Evolutionary conservation across 305 asterid species (phyloP).

Genomic region (Fraxinus latifolia): DNA sequence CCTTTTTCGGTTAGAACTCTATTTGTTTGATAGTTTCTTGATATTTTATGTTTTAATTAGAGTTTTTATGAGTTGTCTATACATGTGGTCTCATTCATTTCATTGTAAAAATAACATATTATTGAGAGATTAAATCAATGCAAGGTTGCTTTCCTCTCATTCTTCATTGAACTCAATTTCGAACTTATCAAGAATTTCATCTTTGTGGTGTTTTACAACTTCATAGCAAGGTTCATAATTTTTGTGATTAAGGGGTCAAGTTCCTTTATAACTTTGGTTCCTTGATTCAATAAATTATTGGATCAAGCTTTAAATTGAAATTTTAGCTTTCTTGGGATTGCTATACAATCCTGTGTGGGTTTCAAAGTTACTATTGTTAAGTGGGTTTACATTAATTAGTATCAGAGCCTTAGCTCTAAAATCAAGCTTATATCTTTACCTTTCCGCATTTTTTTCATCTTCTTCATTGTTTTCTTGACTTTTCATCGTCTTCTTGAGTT

Average conservation of each 20-base stretch:
- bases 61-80: neutral
- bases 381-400: neutral
- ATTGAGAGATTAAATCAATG: neutral
- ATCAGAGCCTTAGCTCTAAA: neutral
- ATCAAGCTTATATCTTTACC: neutral
- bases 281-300: neutral
- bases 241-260: no score
- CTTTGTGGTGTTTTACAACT: no score
- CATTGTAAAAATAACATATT: neutral
- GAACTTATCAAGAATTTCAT: no score
- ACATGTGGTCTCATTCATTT: neutral
- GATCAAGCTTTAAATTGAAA: neutral
- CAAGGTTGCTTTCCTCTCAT: neutral
- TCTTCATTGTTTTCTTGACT: neutral
- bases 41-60: no score
- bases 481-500: neutral
- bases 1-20: no score
- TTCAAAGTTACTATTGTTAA: neutral
- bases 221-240: no score
- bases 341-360: neutral
- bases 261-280: no score
- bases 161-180: neutral
- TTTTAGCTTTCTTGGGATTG: neutral
- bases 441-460: neutral
- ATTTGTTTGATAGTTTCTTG: no score